Base-by-base conservation (phyloP, 352 stramenopile genomes). In the Phytophthora megakarya region DNA sequence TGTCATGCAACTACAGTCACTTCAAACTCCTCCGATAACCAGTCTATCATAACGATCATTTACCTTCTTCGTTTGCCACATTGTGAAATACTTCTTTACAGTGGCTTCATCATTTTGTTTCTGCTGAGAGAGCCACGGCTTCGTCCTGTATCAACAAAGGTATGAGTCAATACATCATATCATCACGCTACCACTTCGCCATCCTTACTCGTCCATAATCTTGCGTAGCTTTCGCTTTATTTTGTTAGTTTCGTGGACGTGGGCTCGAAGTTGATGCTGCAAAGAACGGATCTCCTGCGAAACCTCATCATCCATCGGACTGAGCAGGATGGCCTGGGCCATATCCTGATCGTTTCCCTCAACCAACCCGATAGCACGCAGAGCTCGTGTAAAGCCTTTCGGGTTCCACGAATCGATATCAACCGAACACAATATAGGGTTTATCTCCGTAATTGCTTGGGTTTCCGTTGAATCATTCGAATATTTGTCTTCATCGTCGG, bases 11-110 rank as follows among this genome's bases (percentile, higher is more conserved):
- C n/a, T n/a, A n/a, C n/a, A n/a, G n/a, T n/a, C n/a, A n/a, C n/a
- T n/a, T n/a, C n/a, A n/a, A n/a, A n/a, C n/a, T n/a, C n/a, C n/a
- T n/a, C n/a, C n/a, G n/a, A n/a, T n/a, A n/a, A n/a, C n/a, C n/a
- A n/a, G n/a, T n/a, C n/a, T 35, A 12, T 11, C 10, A 35, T 35
- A 11, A 35, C 30, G 13, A 11, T 11, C 3, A 28, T 65, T 49
- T 54, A 89, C 81, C 75, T 86, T 89, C 50, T 91, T 90, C 25
- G 70, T 75, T 59, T 73, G 73, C 80, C 80, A 83, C 75, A 90
- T 80, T 3, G 65, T 67, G 28, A 81, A 70, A 55, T 86, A 93
- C 44, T 85, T 75, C 38, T 76, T 74, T 40, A 91, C 70, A 30
- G 74, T 72, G 23, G 57, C 66, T 16, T 89, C 62, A 11, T 83